Conservation (phyloP, 2,329 filamentous ascomycete species). For the Teratosphaeriaceae sp. region DNA sequence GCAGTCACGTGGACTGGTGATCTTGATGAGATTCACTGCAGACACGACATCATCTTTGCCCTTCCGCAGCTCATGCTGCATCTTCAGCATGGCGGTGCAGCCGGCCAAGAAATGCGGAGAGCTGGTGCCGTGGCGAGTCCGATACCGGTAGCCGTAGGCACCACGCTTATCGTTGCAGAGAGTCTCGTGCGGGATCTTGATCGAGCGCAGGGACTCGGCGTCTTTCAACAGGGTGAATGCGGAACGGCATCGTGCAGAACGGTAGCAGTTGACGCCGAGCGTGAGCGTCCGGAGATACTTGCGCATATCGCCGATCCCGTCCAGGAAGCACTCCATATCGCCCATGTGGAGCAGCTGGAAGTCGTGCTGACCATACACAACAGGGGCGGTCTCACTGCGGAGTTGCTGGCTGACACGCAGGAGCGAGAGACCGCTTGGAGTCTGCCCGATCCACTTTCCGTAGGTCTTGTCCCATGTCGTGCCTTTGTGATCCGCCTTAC, state of each 20-base stretch:
- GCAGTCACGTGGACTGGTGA: too few relatives aligned
- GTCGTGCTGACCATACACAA: slow-evolving; percentile 6
- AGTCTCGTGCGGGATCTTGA: not conserved
- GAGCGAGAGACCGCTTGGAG: slow-evolving; percentile 6
- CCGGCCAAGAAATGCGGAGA: too few relatives aligned
- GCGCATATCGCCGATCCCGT: slow-evolving; percentile 3
- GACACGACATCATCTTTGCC: too few relatives aligned
- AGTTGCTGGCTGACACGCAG: slow-evolving; percentile 13
- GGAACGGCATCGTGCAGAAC: not conserved
- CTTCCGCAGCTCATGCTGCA: too few relatives aligned
- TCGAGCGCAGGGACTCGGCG: not conserved
- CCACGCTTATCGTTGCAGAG: not conserved
- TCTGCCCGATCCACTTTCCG: slow-evolving; percentile 6
- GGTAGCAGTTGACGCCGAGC: not conserved
- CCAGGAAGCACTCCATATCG: not conserved
- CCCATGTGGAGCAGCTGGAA: slow-evolving; percentile 3
- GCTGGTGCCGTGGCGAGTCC: too few relatives aligned
- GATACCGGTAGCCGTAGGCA: too few relatives aligned
- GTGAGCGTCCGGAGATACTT: slow-evolving; percentile 1
- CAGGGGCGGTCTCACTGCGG: slow-evolving; percentile 10
- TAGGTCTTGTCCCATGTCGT: slow-evolving; percentile 4
- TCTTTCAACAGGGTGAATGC: not conserved
- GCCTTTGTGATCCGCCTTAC: not conserved
- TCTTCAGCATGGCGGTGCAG: too few relatives aligned
- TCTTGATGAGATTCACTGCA: too few relatives aligned